A percentile compares a stretch with the other conserved stretches of the same genome.
Evolutionary conservation across 495 filamentous ascomycete species (phyloP).

Genomic region (Aspergillus wentii): DNA sequence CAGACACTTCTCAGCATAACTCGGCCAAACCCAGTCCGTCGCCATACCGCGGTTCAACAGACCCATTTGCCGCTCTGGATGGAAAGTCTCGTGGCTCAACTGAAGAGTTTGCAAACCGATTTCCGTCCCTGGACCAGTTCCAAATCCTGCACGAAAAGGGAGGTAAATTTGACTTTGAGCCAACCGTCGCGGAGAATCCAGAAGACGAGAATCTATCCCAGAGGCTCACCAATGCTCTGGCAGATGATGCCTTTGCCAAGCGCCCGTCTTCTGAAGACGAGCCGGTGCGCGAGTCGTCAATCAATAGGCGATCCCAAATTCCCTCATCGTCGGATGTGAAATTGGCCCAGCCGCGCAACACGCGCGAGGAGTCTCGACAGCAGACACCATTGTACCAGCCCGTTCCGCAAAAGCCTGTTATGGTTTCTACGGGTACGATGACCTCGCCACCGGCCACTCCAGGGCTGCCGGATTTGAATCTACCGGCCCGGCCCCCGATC

Average conservation of each 20-base stretch:
- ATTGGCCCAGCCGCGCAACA: slow-evolving; percentile 10
- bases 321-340: slow-evolving; percentile 16
- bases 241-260: slow-evolving; percentile 80
- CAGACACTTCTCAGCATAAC: slow-evolving; percentile 29
- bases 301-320: slow-evolving; percentile 23
- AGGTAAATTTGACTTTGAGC: slow-evolving; percentile 82
- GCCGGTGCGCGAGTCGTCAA: slow-evolving; percentile 12
- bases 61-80: slow-evolving; percentile 89
- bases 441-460: slow-evolving; percentile 70
- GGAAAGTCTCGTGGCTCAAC: slow-evolving; percentile 41
- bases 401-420: slow-evolving; percentile 54
- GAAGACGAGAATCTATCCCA: slow-evolving; percentile 61
- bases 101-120: slow-evolving; percentile 81
- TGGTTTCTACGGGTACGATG: slow-evolving; percentile 95
- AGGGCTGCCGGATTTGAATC: slow-evolving; percentile 35
- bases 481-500: slow-evolving; percentile 47
- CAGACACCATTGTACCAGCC: slow-evolving; percentile 52
- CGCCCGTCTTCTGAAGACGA: slow-evolving; percentile 30
- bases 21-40: slow-evolving; percentile 65
- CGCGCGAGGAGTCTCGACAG: slow-evolving; percentile 18
- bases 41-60: slow-evolving; percentile 65
- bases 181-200: slow-evolving; percentile 39
- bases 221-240: slow-evolving; percentile 75
- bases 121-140: slow-evolving; percentile 92
- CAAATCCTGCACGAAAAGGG: slow-evolving; percentile 82